These are phyloP conservation scores for Blastobotrys robertii DNA, from an alignment of 805 yeast genomes.

Conservation along the genomic window DNA sequence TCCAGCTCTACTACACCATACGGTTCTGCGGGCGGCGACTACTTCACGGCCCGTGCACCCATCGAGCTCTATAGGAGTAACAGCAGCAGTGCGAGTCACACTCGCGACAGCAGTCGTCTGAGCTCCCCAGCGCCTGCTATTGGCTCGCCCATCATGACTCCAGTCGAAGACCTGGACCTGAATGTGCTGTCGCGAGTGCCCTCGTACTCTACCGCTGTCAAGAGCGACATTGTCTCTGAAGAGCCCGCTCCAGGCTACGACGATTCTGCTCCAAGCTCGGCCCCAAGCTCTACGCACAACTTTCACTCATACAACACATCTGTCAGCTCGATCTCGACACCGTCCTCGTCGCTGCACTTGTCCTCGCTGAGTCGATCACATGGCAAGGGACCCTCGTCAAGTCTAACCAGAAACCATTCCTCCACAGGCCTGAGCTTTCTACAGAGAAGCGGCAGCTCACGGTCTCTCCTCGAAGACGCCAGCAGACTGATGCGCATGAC, in stretches of 20 bases:
- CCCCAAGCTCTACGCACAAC: conserved; percentile 1
- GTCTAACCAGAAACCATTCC: conserved; percentile 1
- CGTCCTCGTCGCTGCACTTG: background rate
- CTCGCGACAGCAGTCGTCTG: no score
- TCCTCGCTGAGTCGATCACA: background rate
- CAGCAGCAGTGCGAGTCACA: no score
- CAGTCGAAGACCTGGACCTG: conserved; percentile 24
- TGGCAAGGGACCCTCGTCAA: background rate
- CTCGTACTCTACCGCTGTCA: conserved; percentile 71
- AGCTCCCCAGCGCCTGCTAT: no score
- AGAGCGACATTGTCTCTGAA: conserved; percentile 36
- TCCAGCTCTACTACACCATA: background rate
- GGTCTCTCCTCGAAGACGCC: conserved; percentile 6
- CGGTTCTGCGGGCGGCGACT: background rate
- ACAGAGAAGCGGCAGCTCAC: conserved; percentile 4
- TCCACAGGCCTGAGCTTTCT: conserved; percentile 3
- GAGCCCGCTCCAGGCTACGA: conserved; percentile 58
- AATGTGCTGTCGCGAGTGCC: conserved; percentile 62
- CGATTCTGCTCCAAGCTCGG: conserved; percentile 2
- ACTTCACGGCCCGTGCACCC: conserved; percentile 20
- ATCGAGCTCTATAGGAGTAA: no score
- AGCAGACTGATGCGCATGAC: no score
- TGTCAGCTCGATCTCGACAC: background rate
- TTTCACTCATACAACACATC: background rate
- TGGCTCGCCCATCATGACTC: conserved; percentile 16